phyloP scores from a whole-genome alignment of 2,329 filamentous ascomycete species.

The Paramyrothecium roridum region DNA sequence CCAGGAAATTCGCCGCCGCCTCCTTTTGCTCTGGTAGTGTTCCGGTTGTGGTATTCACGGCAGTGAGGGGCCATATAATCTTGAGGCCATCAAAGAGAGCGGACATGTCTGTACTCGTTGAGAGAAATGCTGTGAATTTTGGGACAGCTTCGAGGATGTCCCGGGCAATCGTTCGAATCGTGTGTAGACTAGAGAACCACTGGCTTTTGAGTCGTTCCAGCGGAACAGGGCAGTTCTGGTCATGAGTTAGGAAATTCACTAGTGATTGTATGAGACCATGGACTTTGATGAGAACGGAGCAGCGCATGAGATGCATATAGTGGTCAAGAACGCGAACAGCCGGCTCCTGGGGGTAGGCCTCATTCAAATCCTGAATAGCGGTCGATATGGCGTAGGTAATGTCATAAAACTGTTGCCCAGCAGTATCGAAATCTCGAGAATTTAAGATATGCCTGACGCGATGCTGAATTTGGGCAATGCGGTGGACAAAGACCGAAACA shows the following conservation, averaged over 20 bases:
- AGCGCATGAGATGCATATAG: constrained; percentile 30
- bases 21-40: constrained; percentile 22
- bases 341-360: constrained; percentile 9
- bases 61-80: constrained; percentile 34
- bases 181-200: constrained; percentile 21
- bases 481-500: constrained; percentile 22
- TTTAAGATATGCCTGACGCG: constrained; percentile 21
- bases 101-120: constrained; percentile 17
- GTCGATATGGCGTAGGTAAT: constrained; percentile 19
- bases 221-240: constrained; percentile 16
- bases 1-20: constrained; percentile 21
- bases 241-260: constrained; percentile 32
- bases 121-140: constrained; percentile 17
- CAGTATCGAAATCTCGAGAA: constrained; percentile 20
- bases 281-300: constrained; percentile 28
- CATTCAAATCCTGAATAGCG: constrained; percentile 17
- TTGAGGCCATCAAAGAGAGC: constrained; percentile 32
- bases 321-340: constrained; percentile 13
- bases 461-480: constrained; percentile 21
- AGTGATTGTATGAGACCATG: constrained; percentile 28
- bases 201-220: constrained; percentile 19
- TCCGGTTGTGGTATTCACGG: constrained; percentile 23
- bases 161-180: constrained; percentile 21
- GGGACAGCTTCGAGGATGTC: constrained; percentile 24
- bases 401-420: constrained; percentile 19